Evolutionary conservation across 2,329 filamentous ascomycete species (phyloP).

Genomic region (Colletotrichum godetiae): DNA sequence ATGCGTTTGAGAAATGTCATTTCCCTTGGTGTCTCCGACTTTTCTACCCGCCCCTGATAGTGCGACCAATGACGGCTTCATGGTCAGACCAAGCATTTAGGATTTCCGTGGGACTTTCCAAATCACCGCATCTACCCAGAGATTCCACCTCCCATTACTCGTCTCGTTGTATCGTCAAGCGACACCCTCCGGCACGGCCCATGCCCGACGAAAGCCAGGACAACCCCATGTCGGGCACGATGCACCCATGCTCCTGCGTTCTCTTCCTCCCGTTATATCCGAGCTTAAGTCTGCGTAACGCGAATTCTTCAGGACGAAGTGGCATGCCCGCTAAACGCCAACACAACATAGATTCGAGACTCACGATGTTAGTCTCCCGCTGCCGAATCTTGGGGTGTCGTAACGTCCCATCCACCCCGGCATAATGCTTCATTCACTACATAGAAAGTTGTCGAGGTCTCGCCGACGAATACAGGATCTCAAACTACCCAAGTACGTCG

Average conservation of each 20-base stretch:
- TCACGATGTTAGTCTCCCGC: background rate
- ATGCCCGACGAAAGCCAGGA: background rate
- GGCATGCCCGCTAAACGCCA: background rate
- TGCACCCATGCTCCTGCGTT: background rate
- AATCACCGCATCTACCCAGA: background rate
- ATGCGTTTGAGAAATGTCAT: background rate
- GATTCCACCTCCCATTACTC: background rate
- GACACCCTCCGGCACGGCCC: background rate
- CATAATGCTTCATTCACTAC: background rate
- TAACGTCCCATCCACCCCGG: background rate
- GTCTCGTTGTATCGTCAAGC: slow-evolving; percentile 22
- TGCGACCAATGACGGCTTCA: slow-evolving; percentile 5
- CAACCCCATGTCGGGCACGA: slow-evolving; percentile 1
- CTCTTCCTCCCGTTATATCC: background rate
- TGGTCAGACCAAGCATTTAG: background rate
- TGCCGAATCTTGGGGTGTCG: background rate
- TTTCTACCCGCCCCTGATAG: slow-evolving; percentile 9
- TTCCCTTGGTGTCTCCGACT: background rate
- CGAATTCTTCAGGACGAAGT: background rate
- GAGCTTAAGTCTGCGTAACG: slow-evolving; percentile 6
- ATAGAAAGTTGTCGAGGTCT: background rate
- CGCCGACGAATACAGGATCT: background rate
- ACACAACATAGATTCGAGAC: background rate
- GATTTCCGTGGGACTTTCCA: background rate
- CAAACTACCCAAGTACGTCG: background rate